These are phyloP conservation scores for Vachellia pachyceras DNA, from an alignment of 306 rosid genomes.

Conservation along the genomic window DNA sequence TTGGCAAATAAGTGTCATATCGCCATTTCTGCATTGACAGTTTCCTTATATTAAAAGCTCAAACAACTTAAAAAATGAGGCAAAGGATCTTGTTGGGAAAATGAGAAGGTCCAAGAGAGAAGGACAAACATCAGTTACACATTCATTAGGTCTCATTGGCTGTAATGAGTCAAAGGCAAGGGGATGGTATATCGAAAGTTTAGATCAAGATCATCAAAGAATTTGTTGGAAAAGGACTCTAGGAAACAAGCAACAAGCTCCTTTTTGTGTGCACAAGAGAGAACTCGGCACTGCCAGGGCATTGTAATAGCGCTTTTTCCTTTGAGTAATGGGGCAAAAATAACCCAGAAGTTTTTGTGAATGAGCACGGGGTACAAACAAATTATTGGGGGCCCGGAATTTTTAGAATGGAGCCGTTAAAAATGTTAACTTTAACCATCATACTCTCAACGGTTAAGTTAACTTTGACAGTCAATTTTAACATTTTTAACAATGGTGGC, in stretches of 20 bases:
- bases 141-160: constrained; percentile 57
- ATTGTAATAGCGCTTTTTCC: constrained; percentile 52
- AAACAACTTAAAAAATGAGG: constrained; percentile 27
- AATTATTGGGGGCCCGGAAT: too few relatives aligned
- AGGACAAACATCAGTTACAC: constrained; percentile 41
- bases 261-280: constrained; percentile 76
- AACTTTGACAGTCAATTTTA: too few relatives aligned
- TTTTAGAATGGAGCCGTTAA: too few relatives aligned
- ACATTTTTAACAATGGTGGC: too few relatives aligned
- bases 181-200: constrained; percentile 73
- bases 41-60: constrained; percentile 57
- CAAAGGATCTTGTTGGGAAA: constrained; percentile 39
- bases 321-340: too few relatives aligned
- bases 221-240: constrained; percentile 74
- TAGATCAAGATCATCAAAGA: constrained; percentile 54
- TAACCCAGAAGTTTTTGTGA: too few relatives aligned
- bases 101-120: constrained; percentile 39
- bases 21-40: constrained; percentile 54
- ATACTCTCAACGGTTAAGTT: too few relatives aligned
- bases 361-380: too few relatives aligned
- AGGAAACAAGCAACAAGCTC: constrained; percentile 44
- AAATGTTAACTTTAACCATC: too few relatives aligned
- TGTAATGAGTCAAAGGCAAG: constrained; percentile 68
- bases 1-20: constrained; percentile 3
- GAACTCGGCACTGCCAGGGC: constrained; percentile 51